Evolutionary conservation across 805 yeast species (phyloP), one percentile per base, ranked within the genome.

Genomic region (Yarrowia sp.): DNA sequence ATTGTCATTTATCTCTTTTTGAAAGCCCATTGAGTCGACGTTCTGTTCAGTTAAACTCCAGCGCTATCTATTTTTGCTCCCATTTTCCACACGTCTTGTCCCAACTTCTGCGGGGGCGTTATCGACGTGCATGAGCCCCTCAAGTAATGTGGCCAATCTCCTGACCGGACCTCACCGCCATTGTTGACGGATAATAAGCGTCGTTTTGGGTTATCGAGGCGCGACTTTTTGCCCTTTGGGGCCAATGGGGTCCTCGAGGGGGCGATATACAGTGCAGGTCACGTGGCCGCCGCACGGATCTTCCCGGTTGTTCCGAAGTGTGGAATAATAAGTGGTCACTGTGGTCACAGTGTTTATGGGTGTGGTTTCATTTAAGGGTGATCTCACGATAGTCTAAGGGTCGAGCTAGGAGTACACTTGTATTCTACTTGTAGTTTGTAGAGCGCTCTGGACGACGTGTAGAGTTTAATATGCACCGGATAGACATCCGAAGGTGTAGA

Each of bases 31-130:
- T 35, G 38, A 22, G 28, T 22, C 13, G 8, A 4, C 38, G 13
- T 35, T 9, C 13, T 11, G 6, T 2, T 10, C 38, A 4, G 2
- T 15, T 33, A 48, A 7, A 48, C 39, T 35, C 57, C 32, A 17
- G 42, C 42, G 57, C 22, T 50, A 50, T 50, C 57, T 50, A 8
- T 50, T 50, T 50, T 50, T 50, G 57, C 57, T 50, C 57, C 57
- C 57, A 50, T 15, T 50, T 50, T 22, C 38, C 38, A n/a, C 55
- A 48, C 38, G 11, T 11, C 13, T 17, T 4, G n/a, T 33, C 28
- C 38, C 38, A n/a, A 28, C 28, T 15, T 47, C 18, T 47, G 53
- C 14, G 53, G 53, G 53, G 51, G 32, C 39, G 53, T 47, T 47
- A 47, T 47, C 39, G 9, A 18, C 18, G 31, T 45, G 32, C 42